These are phyloP conservation scores for Geranium rotundifolium DNA, from an alignment of 345 rosid species.

Conservation along the genomic window DNA sequence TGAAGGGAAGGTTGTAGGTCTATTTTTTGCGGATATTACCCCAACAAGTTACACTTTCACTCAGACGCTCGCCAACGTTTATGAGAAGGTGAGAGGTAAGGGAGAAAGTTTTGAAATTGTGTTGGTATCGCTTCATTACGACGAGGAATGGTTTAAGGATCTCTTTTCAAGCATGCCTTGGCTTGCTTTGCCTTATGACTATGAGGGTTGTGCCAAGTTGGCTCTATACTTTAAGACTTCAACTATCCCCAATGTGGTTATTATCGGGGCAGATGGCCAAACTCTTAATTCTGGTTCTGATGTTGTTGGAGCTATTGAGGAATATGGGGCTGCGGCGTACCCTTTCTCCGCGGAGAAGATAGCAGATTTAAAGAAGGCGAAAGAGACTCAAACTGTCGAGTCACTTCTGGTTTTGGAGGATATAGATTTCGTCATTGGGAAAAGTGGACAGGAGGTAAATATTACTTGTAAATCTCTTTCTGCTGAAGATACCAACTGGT, in stretches of 20 bases:
- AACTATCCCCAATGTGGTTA: conserved; percentile 14
- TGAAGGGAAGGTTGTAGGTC: conserved; percentile 14
- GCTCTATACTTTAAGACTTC: conserved; percentile 10
- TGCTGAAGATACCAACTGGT: no score
- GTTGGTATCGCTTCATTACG: conserved; percentile 11
- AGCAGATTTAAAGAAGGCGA: conserved; percentile 17
- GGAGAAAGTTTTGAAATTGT: conserved; percentile 17
- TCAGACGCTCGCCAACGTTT: conserved; percentile 1
- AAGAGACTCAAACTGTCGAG: conserved; percentile 17
- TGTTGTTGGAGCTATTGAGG: conserved; percentile 8
- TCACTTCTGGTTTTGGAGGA: conserved; percentile 16
- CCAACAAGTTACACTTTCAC: not conserved
- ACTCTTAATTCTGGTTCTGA: conserved; percentile 7
- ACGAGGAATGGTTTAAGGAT: conserved; percentile 5
- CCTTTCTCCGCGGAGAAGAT: conserved; percentile 19
- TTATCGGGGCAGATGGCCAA: conserved; percentile 15
- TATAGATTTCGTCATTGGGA: conserved; percentile 17
- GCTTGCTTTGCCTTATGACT: conserved; percentile 16
- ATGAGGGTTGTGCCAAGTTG: conserved; percentile 4
- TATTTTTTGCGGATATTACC: conserved; percentile 12
- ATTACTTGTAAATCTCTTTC: no score
- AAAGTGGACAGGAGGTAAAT: conserved; percentile 12
- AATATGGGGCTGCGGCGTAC: conserved; percentile 12
- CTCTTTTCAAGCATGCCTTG: conserved; percentile 14
- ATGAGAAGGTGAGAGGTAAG: conserved; percentile 10